phyloP scores from a whole-genome alignment of 345 rosid species.

The Citrus inodora region DNA sequence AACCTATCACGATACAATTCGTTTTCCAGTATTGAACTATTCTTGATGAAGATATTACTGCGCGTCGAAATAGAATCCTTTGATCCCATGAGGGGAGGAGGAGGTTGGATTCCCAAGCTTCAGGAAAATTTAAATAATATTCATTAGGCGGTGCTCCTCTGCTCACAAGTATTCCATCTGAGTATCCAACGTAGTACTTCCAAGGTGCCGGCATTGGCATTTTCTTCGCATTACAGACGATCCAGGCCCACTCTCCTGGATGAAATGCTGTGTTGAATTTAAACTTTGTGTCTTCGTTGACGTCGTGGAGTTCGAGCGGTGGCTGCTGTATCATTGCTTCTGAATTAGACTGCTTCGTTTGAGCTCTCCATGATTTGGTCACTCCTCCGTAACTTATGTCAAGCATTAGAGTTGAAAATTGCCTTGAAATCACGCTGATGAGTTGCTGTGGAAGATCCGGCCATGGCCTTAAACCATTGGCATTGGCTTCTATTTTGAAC shows the following conservation, averaged over 20 bases:
- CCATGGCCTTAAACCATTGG: background rate
- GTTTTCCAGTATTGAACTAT: too few relatives aligned
- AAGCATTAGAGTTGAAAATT: background rate
- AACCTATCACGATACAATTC: background rate
- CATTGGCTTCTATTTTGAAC: background rate
- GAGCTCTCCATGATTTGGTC: background rate
- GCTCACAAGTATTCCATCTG: background rate
- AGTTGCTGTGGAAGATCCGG: background rate
- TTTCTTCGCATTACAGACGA: background rate
- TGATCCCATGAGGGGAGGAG: background rate
- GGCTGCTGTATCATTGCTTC: background rate
- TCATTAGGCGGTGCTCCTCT: background rate
- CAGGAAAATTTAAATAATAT: background rate
- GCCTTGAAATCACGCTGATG: background rate
- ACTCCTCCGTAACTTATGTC: background rate
- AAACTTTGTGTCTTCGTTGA: background rate
- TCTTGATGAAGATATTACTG: background rate
- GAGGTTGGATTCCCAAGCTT: background rate
- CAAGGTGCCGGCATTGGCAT: background rate
- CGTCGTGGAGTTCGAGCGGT: background rate
- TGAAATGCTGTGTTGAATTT: background rate
- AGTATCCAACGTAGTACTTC: background rate
- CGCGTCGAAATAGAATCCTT: background rate
- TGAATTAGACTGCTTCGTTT: background rate
- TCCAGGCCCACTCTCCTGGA: background rate